These are phyloP conservation scores for Populus tremula DNA, from an alignment of 345 rosid genomes.

Conservation along the genomic window DNA sequence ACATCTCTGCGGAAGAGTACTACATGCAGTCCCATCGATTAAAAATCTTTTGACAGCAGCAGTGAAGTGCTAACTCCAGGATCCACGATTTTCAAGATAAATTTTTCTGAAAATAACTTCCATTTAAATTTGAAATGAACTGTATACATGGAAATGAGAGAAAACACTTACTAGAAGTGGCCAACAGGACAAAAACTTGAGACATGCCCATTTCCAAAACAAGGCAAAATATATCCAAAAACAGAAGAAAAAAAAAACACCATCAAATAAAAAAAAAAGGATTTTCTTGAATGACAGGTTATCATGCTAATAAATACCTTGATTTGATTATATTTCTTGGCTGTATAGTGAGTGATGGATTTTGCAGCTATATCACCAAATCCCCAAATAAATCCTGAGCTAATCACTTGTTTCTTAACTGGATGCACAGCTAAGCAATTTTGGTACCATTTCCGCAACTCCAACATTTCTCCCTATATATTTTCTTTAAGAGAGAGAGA, in stretches of 20 bases:
- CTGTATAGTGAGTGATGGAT: constrained; percentile 30
- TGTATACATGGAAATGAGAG: background rate
- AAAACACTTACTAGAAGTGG: constrained; percentile 30
- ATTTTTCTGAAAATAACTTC: background rate
- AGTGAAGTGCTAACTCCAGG: background rate
- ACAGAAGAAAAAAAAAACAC: background rate
- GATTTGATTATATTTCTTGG: constrained; percentile 12
- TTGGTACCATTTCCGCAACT: constrained; percentile 40
- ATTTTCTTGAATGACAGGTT: background rate
- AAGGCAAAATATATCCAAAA: background rate
- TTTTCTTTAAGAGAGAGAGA: background rate
- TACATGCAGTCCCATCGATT: background rate
- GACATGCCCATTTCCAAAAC: background rate
- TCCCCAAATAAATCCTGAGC: constrained; percentile 49
- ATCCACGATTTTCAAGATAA: background rate
- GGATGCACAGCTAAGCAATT: constrained; percentile 43
- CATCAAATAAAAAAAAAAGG: background rate
- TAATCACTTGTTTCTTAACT: constrained; percentile 38
- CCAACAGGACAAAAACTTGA: constrained; percentile 21
- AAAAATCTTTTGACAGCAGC: background rate
- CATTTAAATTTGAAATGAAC: background rate
- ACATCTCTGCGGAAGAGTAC: background rate
- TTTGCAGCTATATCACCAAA: constrained; percentile 43
- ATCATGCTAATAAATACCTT: constrained; percentile 14
- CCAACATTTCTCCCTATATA: constrained; percentile 18